Evolutionary conservation across 257 asterid genomes (phyloP).

Genomic region (Solanum medicagineum): DNA sequence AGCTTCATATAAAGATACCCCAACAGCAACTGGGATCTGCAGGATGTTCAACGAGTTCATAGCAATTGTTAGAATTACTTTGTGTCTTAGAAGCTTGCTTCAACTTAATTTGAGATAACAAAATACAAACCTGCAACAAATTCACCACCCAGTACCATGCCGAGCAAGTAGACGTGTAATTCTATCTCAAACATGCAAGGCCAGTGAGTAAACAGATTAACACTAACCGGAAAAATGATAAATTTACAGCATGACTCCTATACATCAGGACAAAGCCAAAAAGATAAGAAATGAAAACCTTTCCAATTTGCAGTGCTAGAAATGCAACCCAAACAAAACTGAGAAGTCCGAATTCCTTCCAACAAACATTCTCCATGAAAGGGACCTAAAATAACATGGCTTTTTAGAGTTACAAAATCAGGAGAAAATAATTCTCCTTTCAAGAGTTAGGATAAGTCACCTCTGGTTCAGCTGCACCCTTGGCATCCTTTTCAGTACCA

Average conservation of each 20-base stretch:
- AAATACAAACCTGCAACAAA: slow-evolving; percentile 60
- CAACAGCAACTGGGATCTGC: slow-evolving; percentile 76
- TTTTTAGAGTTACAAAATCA: not conserved
- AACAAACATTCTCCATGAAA: slow-evolving; percentile 65
- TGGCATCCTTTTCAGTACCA: slow-evolving; percentile 18
- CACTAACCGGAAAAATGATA: not conserved
- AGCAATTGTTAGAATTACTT: not conserved
- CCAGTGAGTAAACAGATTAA: not conserved
- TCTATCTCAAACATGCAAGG: slow-evolving; percentile 35
- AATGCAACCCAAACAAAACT: slow-evolving; percentile 68
- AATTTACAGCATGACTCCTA: not conserved
- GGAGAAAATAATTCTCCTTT: not conserved
- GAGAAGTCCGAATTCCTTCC: slow-evolving; percentile 93
- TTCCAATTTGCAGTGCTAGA: slow-evolving; percentile 62
- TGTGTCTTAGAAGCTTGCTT: not conserved
- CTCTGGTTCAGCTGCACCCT: slow-evolving; percentile 29
- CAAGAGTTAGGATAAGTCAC: slow-evolving; percentile 20
- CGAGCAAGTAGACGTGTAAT: slow-evolving; percentile 54
- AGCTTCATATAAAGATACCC: slow-evolving; percentile 62
- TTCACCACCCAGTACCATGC: slow-evolving; percentile 73
- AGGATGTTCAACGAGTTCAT: not conserved
- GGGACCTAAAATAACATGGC: slow-evolving; percentile 29
- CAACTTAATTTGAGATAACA: not conserved
- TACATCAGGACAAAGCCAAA: not conserved
- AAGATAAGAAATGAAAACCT: slow-evolving; percentile 34